Base-by-base conservation (phyloP, 371 early-diverging fungal species). In the Basidiobolus heterosporus region DNA sequence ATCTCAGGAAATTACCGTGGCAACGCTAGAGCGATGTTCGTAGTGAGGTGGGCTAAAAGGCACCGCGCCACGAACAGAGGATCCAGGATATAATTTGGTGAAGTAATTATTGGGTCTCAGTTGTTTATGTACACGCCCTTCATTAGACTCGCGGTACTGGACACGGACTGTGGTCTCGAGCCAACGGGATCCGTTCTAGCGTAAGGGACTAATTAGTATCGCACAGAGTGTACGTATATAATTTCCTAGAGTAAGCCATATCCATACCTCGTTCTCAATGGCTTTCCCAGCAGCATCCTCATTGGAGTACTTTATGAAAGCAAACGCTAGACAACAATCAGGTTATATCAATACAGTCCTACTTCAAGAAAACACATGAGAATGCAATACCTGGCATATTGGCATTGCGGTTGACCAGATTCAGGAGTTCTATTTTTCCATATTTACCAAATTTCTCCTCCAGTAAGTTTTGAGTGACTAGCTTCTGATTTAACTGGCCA, bases 271-370 rank as follows among this genome's bases (percentile, higher is more conserved):
- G 0, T 56, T 42, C 7, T 67, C 67, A 52, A 83, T 74, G 1
- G 82, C 84, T 4, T 50, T 18, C 14, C 56, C 45, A 0, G 82
- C 72, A 19, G 68, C 54, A 1, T 53, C 49, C 36, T 69, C 70
- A 14, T 66, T 50, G n/a, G 54, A 49, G 51, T 62, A 86, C 41
- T 68, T 68, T 18, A 86, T 66, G 55, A 86, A 86, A 0, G 82
- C 83, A 63, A 74, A 80, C 1, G 66, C 67, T 15, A 18, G 23
- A 30, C 35, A 39, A 15, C 13, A 17, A 24, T 9, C 2, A 24
- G 1, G n/a, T 39, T 37, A 23, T 24, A 2, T n/a, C 17, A 15
- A 20, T 19, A 49, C 56, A 59, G 17, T 1, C 36, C 11, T 8
- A 4, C 49, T 51, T n/a, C 40, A 53, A 18, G 14, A 1, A 14